A percentile compares a stretch with the other conserved stretches of the same genome.
Evolutionary conservation across 306 rosid species (phyloP).

Genomic region (Vigna reflexopilosa): DNA sequence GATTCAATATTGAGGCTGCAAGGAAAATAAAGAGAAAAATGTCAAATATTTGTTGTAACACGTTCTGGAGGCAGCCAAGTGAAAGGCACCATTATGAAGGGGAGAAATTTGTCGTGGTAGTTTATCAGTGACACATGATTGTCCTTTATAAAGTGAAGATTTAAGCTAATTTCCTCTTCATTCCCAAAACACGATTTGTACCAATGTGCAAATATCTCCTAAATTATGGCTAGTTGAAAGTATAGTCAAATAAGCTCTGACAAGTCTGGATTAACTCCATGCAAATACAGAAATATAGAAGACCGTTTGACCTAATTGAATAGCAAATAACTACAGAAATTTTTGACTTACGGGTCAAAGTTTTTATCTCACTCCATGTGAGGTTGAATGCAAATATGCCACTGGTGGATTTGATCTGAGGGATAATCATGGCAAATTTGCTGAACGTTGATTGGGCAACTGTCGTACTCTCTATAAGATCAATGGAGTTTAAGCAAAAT

Average conservation of each 20-base stretch:
- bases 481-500: slow-evolving; percentile 73
- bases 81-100: slow-evolving; percentile 27
- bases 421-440: slow-evolving; percentile 47
- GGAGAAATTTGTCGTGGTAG: slow-evolving; percentile 13
- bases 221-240: slow-evolving; percentile 26
- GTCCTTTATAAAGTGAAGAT: slow-evolving; percentile 15
- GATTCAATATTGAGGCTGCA: slow-evolving; percentile 77
- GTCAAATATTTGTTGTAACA: slow-evolving; percentile 39
- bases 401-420: slow-evolving; percentile 54
- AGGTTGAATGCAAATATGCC: slow-evolving; percentile 82
- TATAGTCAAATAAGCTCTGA: slow-evolving; percentile 11
- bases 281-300: slow-evolving; percentile 33
- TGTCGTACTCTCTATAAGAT: slow-evolving; percentile 76
- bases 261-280: slow-evolving; percentile 25
- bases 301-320: slow-evolving; percentile 4
- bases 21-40: slow-evolving; percentile 29
- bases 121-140: slow-evolving; percentile 19
- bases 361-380: slow-evolving; percentile 67
- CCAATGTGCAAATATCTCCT: slow-evolving; percentile 9
- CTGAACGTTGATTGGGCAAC: slow-evolving; percentile 60
- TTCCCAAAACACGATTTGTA: slow-evolving; percentile 11
- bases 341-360: slow-evolving; percentile 68
- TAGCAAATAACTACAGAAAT: slow-evolving; percentile 38
- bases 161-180: neutral
- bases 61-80: slow-evolving; percentile 10